These are phyloP conservation scores for Penicillium paneum DNA, from an alignment of 2,329 filamentous ascomycete genomes.

Conservation along the genomic window DNA sequence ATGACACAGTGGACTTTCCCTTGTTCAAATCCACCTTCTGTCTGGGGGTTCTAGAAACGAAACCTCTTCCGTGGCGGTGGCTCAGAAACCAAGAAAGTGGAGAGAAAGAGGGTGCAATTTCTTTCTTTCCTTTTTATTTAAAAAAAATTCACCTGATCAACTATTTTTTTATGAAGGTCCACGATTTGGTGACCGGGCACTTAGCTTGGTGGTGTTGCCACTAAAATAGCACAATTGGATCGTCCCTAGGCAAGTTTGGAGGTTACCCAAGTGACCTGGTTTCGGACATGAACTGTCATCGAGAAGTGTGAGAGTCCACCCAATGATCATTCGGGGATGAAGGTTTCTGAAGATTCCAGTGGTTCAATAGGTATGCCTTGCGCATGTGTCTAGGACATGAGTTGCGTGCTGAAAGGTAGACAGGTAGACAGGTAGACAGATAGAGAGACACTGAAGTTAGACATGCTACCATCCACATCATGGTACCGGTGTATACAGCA, in stretches of 20 bases:
- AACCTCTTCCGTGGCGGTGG: slow-evolving; percentile 25
- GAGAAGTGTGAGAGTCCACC: slow-evolving; percentile 3
- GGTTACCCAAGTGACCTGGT: slow-evolving; percentile 7
- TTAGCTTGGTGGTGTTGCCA: slow-evolving; percentile 3
- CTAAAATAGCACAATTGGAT: slow-evolving; percentile 3
- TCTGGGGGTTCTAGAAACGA: slow-evolving; percentile 28
- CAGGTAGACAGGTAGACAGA: no score
- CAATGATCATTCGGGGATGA: slow-evolving; percentile 5
- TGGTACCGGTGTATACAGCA: slow-evolving; percentile 11
- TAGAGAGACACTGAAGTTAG: not conserved
- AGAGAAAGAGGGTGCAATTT: not conserved
- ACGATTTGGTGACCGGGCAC: not conserved
- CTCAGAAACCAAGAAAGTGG: slow-evolving; percentile 18
- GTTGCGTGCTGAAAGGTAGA: no score
- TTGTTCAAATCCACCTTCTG: slow-evolving; percentile 8
- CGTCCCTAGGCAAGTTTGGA: not conserved
- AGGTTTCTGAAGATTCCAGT: not conserved
- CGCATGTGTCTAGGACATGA: slow-evolving; percentile 1
- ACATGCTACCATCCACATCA: slow-evolving; percentile 9
- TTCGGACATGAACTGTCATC: slow-evolving; percentile 11
- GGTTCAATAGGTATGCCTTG: slow-evolving; percentile 3
- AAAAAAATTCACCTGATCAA: not conserved
- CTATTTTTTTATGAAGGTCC: not conserved
- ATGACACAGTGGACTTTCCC: slow-evolving; percentile 4
- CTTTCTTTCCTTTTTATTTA: not conserved